Conservation (phyloP, 2,329 filamentous ascomycete species). For the Curvularia eragrostidis region DNA sequence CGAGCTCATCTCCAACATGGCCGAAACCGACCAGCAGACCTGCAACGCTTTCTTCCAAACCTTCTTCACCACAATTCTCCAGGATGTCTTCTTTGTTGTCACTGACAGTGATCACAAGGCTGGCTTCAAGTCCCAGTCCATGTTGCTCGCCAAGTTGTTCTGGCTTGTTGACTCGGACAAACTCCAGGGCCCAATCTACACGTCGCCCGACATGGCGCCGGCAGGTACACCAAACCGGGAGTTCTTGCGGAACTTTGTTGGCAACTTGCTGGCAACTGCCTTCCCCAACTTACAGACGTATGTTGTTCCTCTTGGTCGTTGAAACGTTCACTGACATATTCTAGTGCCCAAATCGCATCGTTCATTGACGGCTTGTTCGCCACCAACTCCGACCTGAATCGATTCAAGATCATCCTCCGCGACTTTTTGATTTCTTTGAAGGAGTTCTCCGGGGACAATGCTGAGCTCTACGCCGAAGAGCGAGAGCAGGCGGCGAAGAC, state of each 20-base stretch:
- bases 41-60: constrained; percentile 97
- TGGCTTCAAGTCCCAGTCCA: constrained; percentile 96
- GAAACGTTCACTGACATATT: constrained; percentile 37
- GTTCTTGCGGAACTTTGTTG: constrained; percentile 88
- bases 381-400: constrained; percentile 85
- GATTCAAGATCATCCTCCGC: constrained; percentile 93
- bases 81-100: constrained; percentile 97
- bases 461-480: constrained; percentile 91
- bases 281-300: constrained; percentile 93
- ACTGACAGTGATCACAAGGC: constrained; percentile 99
- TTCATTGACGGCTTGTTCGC: constrained; percentile 92
- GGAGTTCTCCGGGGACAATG: constrained; percentile 95
- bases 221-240: constrained; percentile 87
- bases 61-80: constrained; percentile 93
- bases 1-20: constrained; percentile 96
- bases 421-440: constrained; percentile 98
- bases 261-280: constrained; percentile 81
- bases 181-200: constrained; percentile 91
- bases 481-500: constrained; percentile 90
- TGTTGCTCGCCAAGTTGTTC: constrained; percentile 93
- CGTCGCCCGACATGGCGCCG: constrained; percentile 75
- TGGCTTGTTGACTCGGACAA: constrained; percentile 91
- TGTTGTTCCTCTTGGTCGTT: constrained; percentile 49
- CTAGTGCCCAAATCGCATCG: constrained; percentile 80
- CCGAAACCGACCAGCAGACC: constrained; percentile 83